These are phyloP conservation scores for Prunus mira DNA, from an alignment of 306 rosid species.

Conservation along the genomic window DNA sequence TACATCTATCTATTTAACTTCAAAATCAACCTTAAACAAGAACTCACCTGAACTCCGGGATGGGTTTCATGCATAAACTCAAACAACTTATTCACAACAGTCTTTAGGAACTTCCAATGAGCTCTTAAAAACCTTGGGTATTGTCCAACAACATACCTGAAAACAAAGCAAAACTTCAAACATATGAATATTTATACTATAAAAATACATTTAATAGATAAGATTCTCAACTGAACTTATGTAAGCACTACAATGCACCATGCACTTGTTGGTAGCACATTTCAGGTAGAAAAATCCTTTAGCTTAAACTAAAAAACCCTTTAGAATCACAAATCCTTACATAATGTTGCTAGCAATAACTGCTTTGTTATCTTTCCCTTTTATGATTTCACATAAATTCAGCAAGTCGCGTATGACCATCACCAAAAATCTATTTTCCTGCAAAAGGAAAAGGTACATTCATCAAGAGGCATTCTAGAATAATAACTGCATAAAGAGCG, in stretches of 20 bases:
- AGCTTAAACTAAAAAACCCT: not conserved
- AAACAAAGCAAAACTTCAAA: not conserved
- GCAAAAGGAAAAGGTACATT: conserved; percentile 33
- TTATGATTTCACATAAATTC: conserved; percentile 90
- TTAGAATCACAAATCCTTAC: conserved; percentile 38
- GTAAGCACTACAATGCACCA: not conserved
- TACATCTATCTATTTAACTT: not conserved
- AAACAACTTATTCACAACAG: conserved; percentile 91
- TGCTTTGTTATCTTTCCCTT: conserved; percentile 98
- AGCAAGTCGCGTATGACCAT: conserved; percentile 97
- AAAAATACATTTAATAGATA: not conserved
- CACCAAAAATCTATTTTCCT: conserved; percentile 99
- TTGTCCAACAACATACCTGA: conserved; percentile 98
- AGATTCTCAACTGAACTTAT: not conserved
- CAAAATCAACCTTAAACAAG: not conserved
- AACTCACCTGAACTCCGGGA: conserved; percentile 96
- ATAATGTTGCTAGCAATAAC: conserved; percentile 98
- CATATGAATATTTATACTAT: not conserved
- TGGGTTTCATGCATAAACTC: conserved; percentile 99
- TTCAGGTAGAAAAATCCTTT: not conserved
- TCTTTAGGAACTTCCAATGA: conserved; percentile 95
- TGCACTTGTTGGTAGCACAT: not conserved
- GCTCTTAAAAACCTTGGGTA: conserved; percentile 96
- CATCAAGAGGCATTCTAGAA: conserved; percentile 15
- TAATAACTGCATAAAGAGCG: not conserved